Percentiles rank a stretch among this genome's conserved stretches.
phyloP scores from a whole-genome alignment of 768 basidiomycete species.

The Phylloporus sp. region DNA sequence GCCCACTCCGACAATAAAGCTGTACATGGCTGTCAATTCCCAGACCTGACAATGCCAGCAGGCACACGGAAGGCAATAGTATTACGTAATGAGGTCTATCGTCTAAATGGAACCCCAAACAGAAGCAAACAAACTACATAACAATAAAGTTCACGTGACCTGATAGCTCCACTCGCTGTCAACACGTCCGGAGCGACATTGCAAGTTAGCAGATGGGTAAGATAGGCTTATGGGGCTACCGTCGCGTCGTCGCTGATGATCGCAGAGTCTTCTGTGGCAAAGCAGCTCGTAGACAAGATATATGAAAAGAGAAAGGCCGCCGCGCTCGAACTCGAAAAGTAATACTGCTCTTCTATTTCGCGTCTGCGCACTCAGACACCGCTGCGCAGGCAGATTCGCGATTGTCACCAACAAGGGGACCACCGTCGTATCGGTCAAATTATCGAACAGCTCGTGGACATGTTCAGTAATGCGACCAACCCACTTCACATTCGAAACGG shows the following conservation, averaged over 20 bases:
- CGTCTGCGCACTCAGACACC: slow-evolving; percentile 10
- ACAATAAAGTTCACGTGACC: slow-evolving; percentile 3
- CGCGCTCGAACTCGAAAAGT: slow-evolving; percentile 95
- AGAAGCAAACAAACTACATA: not conserved
- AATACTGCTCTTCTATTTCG: slow-evolving; percentile 2
- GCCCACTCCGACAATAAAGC: not conserved
- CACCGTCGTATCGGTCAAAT: slow-evolving; percentile 77
- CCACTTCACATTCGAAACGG: slow-evolving; percentile 89
- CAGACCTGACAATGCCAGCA: too few species aligned
- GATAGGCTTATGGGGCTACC: not conserved
- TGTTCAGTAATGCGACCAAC: slow-evolving; percentile 81
- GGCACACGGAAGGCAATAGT: too few species aligned
- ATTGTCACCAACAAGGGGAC: slow-evolving; percentile 80
- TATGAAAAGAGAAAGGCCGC: slow-evolving; percentile 97
- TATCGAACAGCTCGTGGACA: slow-evolving; percentile 90
- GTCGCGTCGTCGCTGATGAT: not conserved
- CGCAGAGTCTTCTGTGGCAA: slow-evolving; percentile 66
- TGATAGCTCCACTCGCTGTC: too few species aligned
- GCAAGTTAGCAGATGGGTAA: slow-evolving; percentile 16
- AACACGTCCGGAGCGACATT: too few species aligned
- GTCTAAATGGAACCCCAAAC: not conserved
- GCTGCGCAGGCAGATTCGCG: slow-evolving; percentile 69
- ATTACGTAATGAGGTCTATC: too few species aligned
- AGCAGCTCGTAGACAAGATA: slow-evolving; percentile 85
- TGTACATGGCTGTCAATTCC: too few species aligned